Evolutionary conservation across 2,329 filamentous ascomycete genomes (phyloP).

Genomic region (Scedosporium dehoogii): DNA sequence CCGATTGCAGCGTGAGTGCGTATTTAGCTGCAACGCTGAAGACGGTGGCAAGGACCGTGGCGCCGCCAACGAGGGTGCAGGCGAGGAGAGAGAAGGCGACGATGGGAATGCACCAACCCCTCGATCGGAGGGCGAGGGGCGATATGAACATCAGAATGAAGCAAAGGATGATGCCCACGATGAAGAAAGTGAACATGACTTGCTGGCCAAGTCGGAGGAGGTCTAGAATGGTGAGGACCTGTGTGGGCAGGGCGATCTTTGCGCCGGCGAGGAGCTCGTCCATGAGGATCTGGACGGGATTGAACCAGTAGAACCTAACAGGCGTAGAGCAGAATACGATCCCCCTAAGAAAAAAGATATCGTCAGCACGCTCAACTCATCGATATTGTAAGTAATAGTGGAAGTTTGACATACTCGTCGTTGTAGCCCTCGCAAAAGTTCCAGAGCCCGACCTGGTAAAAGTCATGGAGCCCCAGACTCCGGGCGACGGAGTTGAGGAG

Average conservation of each 20-base stretch:
- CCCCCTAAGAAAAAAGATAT: slow-evolving; percentile 33
- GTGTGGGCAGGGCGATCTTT: slow-evolving; percentile 67
- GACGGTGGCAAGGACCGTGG: slow-evolving; percentile 65
- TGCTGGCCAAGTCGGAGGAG: slow-evolving; percentile 67
- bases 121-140: slow-evolving; percentile 42
- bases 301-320: slow-evolving; percentile 73
- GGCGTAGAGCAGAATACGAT: slow-evolving; percentile 69
- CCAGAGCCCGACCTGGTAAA: slow-evolving; percentile 90
- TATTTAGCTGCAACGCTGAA: slow-evolving; percentile 77
- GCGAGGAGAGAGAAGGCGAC: slow-evolving; percentile 59
- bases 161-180: slow-evolving; percentile 59
- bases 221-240: slow-evolving; percentile 63
- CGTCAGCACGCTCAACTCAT: neutral
- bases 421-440: slow-evolving; percentile 82
- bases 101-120: slow-evolving; percentile 55
- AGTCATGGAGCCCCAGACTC: slow-evolving; percentile 81
- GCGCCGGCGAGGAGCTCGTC: slow-evolving; percentile 73
- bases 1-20: slow-evolving; percentile 59
- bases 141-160: slow-evolving; percentile 63
- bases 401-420: slow-evolving; percentile 35
- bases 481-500: slow-evolving; percentile 83
- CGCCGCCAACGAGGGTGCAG: slow-evolving; percentile 58
- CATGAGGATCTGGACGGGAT: slow-evolving; percentile 73
- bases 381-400: slow-evolving; percentile 17
- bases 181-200: slow-evolving; percentile 85